Conservation (phyloP, 2,329 filamentous ascomycete species). For the Beauveria scarabaeidicola region DNA sequence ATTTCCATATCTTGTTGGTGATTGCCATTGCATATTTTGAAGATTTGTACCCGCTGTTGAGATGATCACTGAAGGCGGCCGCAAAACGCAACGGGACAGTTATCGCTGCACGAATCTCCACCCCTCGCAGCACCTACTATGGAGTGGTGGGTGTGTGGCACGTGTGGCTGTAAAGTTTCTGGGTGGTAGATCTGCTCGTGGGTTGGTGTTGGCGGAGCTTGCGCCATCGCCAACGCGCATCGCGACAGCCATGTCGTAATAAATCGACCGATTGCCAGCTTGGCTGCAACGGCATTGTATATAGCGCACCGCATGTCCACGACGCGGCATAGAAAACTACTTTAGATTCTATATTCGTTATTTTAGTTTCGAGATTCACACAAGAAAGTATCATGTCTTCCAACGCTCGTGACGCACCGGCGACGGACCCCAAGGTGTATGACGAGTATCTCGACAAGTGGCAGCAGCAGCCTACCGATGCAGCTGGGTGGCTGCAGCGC, state of each 20-base stretch:
- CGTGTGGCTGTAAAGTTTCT: too few relatives aligned
- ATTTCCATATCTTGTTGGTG: too few relatives aligned
- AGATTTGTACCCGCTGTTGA: too few relatives aligned
- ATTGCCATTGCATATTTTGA: too few relatives aligned
- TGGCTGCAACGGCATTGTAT: background rate
- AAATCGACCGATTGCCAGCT: too few relatives aligned
- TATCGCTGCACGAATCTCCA: too few relatives aligned
- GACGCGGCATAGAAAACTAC: background rate
- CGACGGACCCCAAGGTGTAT: constrained; percentile 30
- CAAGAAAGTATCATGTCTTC: constrained; percentile 5
- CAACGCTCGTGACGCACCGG: constrained; percentile 10
- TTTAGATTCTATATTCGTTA: background rate
- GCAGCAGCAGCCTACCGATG: constrained; percentile 24
- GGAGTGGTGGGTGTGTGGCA: too few relatives aligned
- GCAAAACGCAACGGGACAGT: too few relatives aligned
- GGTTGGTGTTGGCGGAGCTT: background rate
- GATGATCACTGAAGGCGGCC: too few relatives aligned
- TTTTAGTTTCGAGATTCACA: too few relatives aligned
- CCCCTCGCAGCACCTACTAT: too few relatives aligned
- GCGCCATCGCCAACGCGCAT: constrained; percentile 2
- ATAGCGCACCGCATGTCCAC: background rate
- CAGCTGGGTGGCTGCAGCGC: constrained; percentile 29
- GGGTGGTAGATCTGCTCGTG: background rate
- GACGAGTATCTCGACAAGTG: constrained; percentile 28
- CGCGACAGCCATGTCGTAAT: constrained; percentile 4